Evolutionary conservation across 2,329 filamentous ascomycete species (phyloP).

Genomic region (Albifimbria verrucaria): DNA sequence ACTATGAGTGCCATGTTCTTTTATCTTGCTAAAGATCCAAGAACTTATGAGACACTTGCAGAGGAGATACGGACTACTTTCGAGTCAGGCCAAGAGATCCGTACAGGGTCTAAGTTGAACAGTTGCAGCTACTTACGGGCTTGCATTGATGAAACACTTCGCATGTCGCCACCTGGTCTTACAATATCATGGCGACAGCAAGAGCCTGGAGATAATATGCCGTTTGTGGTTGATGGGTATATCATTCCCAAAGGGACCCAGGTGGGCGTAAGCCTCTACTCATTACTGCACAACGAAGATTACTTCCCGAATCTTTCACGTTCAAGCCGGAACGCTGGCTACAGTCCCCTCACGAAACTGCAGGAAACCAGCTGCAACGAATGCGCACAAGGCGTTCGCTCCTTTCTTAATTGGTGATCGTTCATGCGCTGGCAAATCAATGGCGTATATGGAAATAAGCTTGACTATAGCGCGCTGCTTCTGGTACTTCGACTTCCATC

Average conservation of each 20-base stretch:
- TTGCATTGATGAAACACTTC: background rate
- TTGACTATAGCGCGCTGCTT: conserved; percentile 7
- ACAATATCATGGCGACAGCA: background rate
- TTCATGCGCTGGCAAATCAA: conserved; percentile 9
- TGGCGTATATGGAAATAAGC: conserved; percentile 10
- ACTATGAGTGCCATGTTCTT: too few species aligned
- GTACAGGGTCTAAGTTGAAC: background rate
- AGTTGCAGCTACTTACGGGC: background rate
- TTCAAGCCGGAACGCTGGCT: conserved; percentile 11
- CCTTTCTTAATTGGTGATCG: conserved; percentile 8
- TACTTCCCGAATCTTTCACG: conserved; percentile 6
- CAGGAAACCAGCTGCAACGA: too few species aligned
- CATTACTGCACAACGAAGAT: conserved; percentile 11
- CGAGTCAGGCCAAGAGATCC: background rate
- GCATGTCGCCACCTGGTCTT: background rate
- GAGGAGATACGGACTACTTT: background rate
- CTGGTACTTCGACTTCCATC: conserved; percentile 11
- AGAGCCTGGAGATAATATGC: background rate
- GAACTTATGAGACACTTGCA: background rate
- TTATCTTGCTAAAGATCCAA: background rate
- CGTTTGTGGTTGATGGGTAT: conserved; percentile 14
- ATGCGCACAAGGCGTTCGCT: conserved; percentile 7
- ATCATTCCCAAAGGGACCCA: conserved; percentile 11
- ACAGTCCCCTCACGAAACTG: background rate
- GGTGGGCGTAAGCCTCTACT: conserved; percentile 14